Evolutionary conservation across 106 monocot genomes (phyloP).

Genomic region (Cymbidium sinense): DNA sequence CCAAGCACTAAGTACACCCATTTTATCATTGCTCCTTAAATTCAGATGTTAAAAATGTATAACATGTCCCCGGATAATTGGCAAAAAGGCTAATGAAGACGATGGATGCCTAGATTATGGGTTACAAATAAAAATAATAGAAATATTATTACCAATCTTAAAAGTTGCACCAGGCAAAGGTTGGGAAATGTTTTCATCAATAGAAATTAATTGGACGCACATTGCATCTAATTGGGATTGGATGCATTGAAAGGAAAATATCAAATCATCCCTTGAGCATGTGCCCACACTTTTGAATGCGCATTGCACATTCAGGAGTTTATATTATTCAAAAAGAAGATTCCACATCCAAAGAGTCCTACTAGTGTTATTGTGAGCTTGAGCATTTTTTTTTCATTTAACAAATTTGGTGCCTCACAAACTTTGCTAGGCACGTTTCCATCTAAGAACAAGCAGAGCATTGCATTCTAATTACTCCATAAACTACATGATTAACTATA

Average conservation of each 20-base stretch:
- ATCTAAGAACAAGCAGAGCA: neutral
- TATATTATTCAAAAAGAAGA: neutral
- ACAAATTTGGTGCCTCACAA: neutral
- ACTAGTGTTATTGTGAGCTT: neutral
- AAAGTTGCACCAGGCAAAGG: neutral
- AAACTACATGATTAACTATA: neutral
- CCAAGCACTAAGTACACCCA: neutral
- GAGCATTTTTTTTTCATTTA: neutral
- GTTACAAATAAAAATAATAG: neutral
- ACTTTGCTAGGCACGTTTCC: neutral
- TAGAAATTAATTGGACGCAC: neutral
- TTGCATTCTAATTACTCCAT: neutral
- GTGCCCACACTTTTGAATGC: neutral
- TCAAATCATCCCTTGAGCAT: neutral
- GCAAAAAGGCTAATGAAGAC: neutral
- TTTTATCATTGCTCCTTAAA: neutral
- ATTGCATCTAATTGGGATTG: neutral
- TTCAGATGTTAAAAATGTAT: neutral
- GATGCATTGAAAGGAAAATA: neutral
- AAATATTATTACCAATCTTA: neutral
- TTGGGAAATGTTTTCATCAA: neutral
- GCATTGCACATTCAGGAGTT: neutral
- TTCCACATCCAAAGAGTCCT: neutral
- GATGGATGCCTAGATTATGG: neutral
- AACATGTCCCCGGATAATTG: neutral